phyloP scores from a whole-genome alignment of 2,329 filamentous ascomycete species.

The Bipolaris bicolor region DNA sequence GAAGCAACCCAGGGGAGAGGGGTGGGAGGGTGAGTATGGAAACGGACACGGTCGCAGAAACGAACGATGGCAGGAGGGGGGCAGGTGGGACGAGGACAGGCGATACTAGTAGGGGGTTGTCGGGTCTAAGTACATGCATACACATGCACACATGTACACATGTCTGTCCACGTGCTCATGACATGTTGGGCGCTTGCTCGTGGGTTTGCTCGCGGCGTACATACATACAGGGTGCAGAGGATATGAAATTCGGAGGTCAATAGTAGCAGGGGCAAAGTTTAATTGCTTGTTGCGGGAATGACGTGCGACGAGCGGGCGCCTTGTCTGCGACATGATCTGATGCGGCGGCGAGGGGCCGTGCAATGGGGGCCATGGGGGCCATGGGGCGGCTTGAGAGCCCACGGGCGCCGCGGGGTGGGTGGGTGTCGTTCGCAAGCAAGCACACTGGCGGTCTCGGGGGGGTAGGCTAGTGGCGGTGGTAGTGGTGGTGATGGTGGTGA shows the following conservation, averaged over 20 bases:
- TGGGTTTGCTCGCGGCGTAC: neutral
- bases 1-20: slow-evolving; percentile 10
- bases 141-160: too few species aligned
- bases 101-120: neutral
- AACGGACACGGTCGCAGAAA: neutral
- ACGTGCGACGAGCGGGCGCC: slow-evolving; percentile 14
- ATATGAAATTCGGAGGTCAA: neutral
- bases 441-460: neutral
- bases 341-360: slow-evolving; percentile 12
- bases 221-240: neutral
- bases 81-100: slow-evolving; percentile 1
- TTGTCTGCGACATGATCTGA: slow-evolving; percentile 22
- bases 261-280: slow-evolving; percentile 2
- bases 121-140: too few species aligned
- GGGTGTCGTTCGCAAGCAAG: slow-evolving; percentile 8
- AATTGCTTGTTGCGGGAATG: slow-evolving; percentile 13
- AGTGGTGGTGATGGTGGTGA: neutral
- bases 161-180: too few species aligned
- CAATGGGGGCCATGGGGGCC: slow-evolving; percentile 11
- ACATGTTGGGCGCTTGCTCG: neutral
- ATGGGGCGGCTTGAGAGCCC: slow-evolving; percentile 13
- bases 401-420: slow-evolving; percentile 6
- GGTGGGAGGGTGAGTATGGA: slow-evolving; percentile 19
- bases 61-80: slow-evolving; percentile 6
- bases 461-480: neutral